Percentiles rank a stretch among this genome's conserved stretches.
These are phyloP conservation scores for Seiridium cupressi DNA, from an alignment of 2,329 filamentous ascomycete genomes.

Conservation along the genomic window DNA sequence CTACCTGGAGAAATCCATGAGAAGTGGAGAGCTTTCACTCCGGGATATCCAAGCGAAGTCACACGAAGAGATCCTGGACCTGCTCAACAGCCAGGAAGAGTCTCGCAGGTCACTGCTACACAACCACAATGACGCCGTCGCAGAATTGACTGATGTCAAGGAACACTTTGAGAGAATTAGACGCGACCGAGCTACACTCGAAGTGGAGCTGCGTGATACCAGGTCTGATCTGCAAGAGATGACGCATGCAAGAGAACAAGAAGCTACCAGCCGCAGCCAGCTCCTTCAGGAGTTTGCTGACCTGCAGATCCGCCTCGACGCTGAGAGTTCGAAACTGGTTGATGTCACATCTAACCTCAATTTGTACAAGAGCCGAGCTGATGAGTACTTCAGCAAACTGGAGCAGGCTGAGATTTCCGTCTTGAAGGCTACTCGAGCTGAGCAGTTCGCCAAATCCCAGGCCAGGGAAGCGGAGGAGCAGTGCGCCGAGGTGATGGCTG, in stretches of 20 bases:
- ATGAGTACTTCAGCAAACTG: conserved; percentile 96
- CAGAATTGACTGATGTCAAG: conserved; percentile 84
- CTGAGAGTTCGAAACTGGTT: conserved; percentile 78
- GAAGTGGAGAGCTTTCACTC: conserved; percentile 81
- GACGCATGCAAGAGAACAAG: conserved; percentile 75
- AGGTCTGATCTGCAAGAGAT: conserved; percentile 83
- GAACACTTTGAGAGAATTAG: conserved; percentile 83
- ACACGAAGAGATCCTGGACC: conserved; percentile 89
- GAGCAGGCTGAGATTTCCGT: conserved; percentile 96
- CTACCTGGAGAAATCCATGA: conserved; percentile 80
- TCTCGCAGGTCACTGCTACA: conserved; percentile 78
- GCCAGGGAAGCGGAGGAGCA: conserved; percentile 89
- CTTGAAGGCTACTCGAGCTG: conserved; percentile 84
- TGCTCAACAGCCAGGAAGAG: conserved; percentile 91
- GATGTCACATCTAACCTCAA: conserved; percentile 83
- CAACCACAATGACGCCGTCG: conserved; percentile 80
- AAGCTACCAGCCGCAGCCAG: conserved; percentile 82
- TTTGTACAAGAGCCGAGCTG: conserved; percentile 86
- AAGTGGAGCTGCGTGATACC: conserved; percentile 83
- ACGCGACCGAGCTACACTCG: conserved; percentile 73
- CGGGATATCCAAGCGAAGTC: conserved; percentile 91
- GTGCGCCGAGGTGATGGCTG: conserved; percentile 85
- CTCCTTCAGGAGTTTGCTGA: conserved; percentile 91
- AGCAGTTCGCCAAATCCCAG: conserved; percentile 91
- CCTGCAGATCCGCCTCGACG: conserved; percentile 87